Evolutionary conservation across 495 filamentous ascomycete species (phyloP), one percentile per base, ranked within the genome.

Genomic region (Talaromyces ruber): DNA sequence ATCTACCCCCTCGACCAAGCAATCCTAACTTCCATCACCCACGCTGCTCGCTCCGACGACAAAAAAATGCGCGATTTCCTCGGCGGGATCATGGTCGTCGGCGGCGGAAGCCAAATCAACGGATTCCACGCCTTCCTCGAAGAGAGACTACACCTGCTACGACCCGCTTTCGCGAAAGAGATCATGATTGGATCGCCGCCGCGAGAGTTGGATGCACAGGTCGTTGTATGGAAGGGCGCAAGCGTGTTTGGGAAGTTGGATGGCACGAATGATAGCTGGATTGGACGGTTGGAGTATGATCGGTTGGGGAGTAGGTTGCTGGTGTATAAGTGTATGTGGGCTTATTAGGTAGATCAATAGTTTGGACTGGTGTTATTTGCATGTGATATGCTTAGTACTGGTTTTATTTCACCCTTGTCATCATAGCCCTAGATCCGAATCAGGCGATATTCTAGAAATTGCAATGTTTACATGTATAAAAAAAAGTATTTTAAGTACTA

Each of bases 211-310:
- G 94, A 98, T 71, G 89, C 91, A 24, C 91, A 97, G 70, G 92
- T 97, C 6, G 89, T 98, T 30, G 88, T 89, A 6, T 98, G 94
- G 94, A 98, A 98, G 81, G 94, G 94, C 2, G 95, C 89, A 3
- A 96, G 92, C 68, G 90, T 98, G 28, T 98, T 97, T 79, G 92
- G 90, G n/a, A 93, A 96, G 76, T 76, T 98, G 70, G 82, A 74
- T 63, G 76, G 79, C 29, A 90, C 88, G 9, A 97, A 97, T 73
- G 95, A 98, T 75, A 91, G 87, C 72, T 98, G 94, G 94, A 91
- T 98, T 65, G 87, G 88, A 1, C 81, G 84, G 60, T 76, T 87
- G 61, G 94, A 98, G 75, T 98, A 95, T 75, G 91, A 97, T 71
- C 84, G 90, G 64, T 72, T 96, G 47, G 92, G 94, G 39, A 82